phyloP scores from a whole-genome alignment of 495 filamentous ascomycete species.

The Aspergillus sparsus region DNA sequence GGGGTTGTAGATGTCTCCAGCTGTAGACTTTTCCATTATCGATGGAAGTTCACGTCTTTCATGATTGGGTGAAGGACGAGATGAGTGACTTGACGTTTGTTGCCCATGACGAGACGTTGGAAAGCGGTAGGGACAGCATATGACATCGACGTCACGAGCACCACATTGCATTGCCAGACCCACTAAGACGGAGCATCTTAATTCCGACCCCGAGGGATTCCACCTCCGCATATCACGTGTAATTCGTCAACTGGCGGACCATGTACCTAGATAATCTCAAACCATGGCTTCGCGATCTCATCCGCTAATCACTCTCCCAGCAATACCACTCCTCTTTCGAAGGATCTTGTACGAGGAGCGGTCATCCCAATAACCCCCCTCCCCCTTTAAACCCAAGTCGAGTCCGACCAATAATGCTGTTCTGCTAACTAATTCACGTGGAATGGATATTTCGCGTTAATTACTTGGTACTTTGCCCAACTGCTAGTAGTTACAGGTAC shows the following conservation, averaged over 20 bases:
- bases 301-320: too few species aligned
- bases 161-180: neutral
- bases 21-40: conserved; percentile 41
- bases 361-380: too few species aligned
- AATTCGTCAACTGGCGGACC: neutral
- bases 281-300: too few species aligned
- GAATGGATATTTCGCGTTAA: too few species aligned
- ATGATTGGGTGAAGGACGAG: conserved; percentile 26
- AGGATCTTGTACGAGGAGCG: too few species aligned
- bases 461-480: too few species aligned
- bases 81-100: conserved; percentile 9
- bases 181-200: neutral
- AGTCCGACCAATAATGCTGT: too few species aligned
- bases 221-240: neutral
- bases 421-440: too few species aligned
- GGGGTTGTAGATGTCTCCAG: conserved; percentile 41
- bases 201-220: neutral
- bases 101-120: neutral
- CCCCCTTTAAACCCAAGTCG: too few species aligned
- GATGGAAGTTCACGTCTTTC: conserved; percentile 21
- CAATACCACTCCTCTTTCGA: too few species aligned
- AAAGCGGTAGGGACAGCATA: conserved; percentile 3
- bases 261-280: too few species aligned
- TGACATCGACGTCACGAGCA: conserved; percentile 17
- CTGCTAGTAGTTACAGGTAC: too few species aligned